These are phyloP conservation scores for Boletus reticulatus DNA, from an alignment of 768 basidiomycete species.

Conservation along the genomic window DNA sequence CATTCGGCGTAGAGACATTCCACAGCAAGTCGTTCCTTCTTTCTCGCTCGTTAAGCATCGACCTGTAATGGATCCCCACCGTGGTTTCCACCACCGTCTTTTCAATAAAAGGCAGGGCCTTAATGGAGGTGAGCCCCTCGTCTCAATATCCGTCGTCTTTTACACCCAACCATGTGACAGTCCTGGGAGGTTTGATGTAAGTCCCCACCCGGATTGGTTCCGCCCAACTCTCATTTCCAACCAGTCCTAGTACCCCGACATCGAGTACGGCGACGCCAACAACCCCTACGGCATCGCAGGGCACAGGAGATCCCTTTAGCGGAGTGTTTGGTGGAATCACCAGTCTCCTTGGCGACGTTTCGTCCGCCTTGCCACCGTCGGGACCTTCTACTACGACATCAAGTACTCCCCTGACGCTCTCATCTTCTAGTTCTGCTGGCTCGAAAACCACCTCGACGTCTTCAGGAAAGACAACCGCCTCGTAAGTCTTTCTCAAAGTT, in stretches of 20 bases:
- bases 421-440: constrained; percentile 27
- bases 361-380: constrained; percentile 17
- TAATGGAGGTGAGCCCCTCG: constrained; percentile 24
- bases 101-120: constrained; percentile 28
- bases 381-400: constrained; percentile 12
- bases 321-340: constrained; percentile 14
- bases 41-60: constrained; percentile 15
- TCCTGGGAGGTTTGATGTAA: constrained; percentile 21
- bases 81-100: constrained; percentile 16
- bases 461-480: not conserved
- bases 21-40: constrained; percentile 22
- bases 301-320: not conserved
- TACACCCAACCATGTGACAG: constrained; percentile 4
- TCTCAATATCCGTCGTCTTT: not conserved
- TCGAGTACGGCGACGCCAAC: not conserved
- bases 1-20: not conserved
- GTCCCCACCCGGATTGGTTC: not conserved
- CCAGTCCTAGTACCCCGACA: constrained; percentile 10
- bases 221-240: not conserved
- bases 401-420: constrained; percentile 18
- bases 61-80: constrained; percentile 20
- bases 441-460: constrained; percentile 18
- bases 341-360: constrained; percentile 10
- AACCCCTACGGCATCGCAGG: constrained; percentile 1
- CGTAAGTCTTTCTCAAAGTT: constrained; percentile 18